Percentiles rank a stretch among this genome's conserved stretches.
Conservation (phyloP, 129 eudicot species). For the Deinandra increscens region DNA sequence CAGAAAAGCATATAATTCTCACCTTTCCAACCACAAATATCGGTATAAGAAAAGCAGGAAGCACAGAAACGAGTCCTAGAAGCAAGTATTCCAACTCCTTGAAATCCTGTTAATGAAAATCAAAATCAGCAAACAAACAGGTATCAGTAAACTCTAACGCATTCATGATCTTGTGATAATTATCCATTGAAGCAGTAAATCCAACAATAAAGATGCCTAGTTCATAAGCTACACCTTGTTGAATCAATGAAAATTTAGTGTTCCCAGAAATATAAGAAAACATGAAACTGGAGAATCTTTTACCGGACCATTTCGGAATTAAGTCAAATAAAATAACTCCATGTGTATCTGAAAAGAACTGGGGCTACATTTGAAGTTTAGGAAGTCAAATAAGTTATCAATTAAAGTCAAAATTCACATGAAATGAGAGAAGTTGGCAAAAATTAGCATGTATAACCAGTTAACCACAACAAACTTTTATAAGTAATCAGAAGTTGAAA, state of each 20-base stretch:
- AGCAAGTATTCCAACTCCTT: constrained; percentile 85
- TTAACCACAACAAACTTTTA: constrained; percentile 11
- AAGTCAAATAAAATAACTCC: not conserved
- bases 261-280: not conserved
- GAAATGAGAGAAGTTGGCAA: too few relatives aligned
- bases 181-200: not conserved
- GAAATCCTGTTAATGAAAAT: constrained; percentile 55
- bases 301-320: not conserved
- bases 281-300: not conserved
- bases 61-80: constrained; percentile 71
- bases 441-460: too few relatives aligned
- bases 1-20: constrained; percentile 9
- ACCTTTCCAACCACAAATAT: constrained; percentile 77
- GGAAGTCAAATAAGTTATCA: not conserved
- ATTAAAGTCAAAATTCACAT: not conserved
- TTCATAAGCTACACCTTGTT: not conserved
- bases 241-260: not conserved
- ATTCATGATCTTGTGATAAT: not conserved
- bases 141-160: not conserved
- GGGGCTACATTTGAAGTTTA: not conserved
- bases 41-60: constrained; percentile 80
- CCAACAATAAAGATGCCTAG: not conserved
- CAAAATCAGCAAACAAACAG: not conserved
- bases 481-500: not conserved
- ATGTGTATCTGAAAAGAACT: not conserved